These are phyloP conservation scores for Escovopsis weberi DNA, from an alignment of 2,329 filamentous ascomycete species.

Conservation along the genomic window DNA sequence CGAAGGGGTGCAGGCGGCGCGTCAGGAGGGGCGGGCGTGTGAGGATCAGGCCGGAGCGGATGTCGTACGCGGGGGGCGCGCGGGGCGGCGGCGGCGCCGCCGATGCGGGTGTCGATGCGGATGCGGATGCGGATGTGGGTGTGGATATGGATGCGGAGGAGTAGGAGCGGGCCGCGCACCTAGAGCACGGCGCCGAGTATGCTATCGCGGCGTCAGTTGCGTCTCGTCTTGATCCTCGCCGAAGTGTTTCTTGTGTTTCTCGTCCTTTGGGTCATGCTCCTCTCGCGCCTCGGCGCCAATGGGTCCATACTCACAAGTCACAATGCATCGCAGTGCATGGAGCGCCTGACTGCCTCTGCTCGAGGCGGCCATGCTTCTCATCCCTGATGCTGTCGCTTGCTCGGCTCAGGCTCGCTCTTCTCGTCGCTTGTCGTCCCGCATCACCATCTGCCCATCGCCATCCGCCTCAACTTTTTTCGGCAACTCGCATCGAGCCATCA, in stretches of 20 bases:
- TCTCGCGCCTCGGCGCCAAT: too few relatives aligned
- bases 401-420: too few relatives aligned
- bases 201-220: constrained; percentile 9
- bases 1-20: constrained; percentile 69
- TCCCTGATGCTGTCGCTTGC: background rate
- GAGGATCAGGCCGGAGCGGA: constrained; percentile 60
- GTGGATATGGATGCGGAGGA: constrained; percentile 15
- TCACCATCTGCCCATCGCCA: constrained; percentile 1
- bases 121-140: constrained; percentile 3
- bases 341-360: constrained; percentile 41
- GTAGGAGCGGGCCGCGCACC: constrained; percentile 27
- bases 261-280: too few relatives aligned
- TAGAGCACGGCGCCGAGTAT: constrained; percentile 20
- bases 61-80: constrained; percentile 25
- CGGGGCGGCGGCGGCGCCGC: constrained; percentile 5
- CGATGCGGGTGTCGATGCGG: constrained; percentile 4
- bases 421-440: too few relatives aligned
- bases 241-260: constrained; percentile 10
- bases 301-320: constrained; percentile 27
- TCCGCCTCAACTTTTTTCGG: constrained; percentile 13
- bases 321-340: constrained; percentile 30
- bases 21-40: constrained; percentile 82
- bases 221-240: constrained; percentile 6
- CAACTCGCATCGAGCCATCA: background rate
- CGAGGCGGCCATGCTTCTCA: constrained; percentile 32